These are phyloP conservation scores for Pseudozyma flocculosa DNA, from an alignment of 1,284 basidiomycete genomes.

Conservation along the genomic window DNA sequence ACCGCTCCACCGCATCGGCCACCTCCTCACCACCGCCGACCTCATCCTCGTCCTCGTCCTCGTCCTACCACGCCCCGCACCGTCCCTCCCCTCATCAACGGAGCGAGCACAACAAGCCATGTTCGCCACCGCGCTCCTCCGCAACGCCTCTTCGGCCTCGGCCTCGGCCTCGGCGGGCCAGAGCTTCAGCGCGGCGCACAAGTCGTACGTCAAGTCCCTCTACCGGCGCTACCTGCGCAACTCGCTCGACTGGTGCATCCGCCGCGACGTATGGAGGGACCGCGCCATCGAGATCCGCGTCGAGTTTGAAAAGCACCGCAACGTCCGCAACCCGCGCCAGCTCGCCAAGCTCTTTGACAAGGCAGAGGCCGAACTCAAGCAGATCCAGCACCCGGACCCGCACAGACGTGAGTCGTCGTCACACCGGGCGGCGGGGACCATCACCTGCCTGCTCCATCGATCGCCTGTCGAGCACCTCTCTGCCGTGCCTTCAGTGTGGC, in stretches of 20 bases:
- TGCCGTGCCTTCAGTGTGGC: too few species aligned
- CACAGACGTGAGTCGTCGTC: conserved; percentile 71
- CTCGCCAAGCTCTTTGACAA: conserved; percentile 76
- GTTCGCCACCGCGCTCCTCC: conserved; percentile 19
- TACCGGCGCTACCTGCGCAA: conserved; percentile 84
- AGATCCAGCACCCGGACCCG: conserved; percentile 79
- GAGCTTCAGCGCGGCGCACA: conserved; percentile 73
- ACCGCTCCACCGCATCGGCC: too few species aligned
- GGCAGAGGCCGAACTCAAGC: conserved; percentile 75
- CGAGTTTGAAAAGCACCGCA: conserved; percentile 86
- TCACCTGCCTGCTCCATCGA: too few species aligned
- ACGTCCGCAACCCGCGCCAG: conserved; percentile 82
- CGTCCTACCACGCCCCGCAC: too few species aligned
- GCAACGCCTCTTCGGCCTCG: conserved; percentile 18
- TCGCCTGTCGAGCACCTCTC: too few species aligned
- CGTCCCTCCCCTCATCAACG: too few species aligned
- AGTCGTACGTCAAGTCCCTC: conserved; percentile 83
- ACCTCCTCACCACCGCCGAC: too few species aligned
- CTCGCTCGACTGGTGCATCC: conserved; percentile 82
- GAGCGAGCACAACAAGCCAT: too few species aligned
- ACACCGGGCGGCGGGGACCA: too few species aligned
- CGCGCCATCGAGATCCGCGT: conserved; percentile 82
- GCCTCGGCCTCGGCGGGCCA: conserved; percentile 14
- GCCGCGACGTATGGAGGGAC: conserved; percentile 79
- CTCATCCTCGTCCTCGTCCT: too few species aligned